These are phyloP conservation scores for Diaporthe humulicola DNA, from an alignment of 2,329 filamentous ascomycete species.

Conservation along the genomic window DNA sequence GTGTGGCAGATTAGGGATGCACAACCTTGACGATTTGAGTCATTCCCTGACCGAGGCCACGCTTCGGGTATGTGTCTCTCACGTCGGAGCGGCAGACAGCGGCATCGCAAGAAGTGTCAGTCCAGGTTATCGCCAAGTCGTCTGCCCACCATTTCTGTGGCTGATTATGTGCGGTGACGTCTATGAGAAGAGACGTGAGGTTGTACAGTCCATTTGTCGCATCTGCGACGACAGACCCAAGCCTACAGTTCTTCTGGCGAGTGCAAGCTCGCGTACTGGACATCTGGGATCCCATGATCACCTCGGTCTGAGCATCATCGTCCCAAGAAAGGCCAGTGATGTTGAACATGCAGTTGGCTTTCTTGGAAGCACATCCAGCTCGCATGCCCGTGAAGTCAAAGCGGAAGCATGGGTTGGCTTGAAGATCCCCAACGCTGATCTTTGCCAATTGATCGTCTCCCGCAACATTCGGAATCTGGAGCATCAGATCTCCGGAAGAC, in stretches of 20 bases:
- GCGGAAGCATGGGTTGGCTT: constrained; percentile 47
- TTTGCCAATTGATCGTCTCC: constrained; percentile 38
- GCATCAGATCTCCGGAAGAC: constrained; percentile 46
- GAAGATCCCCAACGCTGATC: constrained; percentile 43
- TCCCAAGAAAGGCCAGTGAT: constrained; percentile 52
- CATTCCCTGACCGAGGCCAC: constrained; percentile 27
- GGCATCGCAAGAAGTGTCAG: constrained; percentile 54
- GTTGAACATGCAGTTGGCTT: constrained; percentile 51
- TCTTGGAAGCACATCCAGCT: constrained; percentile 55
- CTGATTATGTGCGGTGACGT: constrained; percentile 52
- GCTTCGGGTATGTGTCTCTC: constrained; percentile 46
- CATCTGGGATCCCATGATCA: constrained; percentile 44
- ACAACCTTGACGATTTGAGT: constrained; percentile 25
- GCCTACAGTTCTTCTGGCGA: constrained; percentile 46
- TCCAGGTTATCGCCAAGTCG: constrained; percentile 59
- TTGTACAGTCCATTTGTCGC: constrained; percentile 47
- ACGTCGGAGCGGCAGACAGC: constrained; percentile 54
- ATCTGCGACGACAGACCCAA: constrained; percentile 46
- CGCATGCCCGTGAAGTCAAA: constrained; percentile 54
- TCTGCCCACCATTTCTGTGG: constrained; percentile 62
- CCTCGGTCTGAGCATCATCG: constrained; percentile 38
- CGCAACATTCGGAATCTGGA: constrained; percentile 44
- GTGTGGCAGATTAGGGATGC: not conserved
- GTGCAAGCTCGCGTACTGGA: constrained; percentile 49
- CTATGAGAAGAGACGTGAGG: constrained; percentile 54